These are phyloP conservation scores for Cladophialophora exuberans DNA, from an alignment of 2,329 filamentous ascomycete genomes.

Conservation along the genomic window DNA sequence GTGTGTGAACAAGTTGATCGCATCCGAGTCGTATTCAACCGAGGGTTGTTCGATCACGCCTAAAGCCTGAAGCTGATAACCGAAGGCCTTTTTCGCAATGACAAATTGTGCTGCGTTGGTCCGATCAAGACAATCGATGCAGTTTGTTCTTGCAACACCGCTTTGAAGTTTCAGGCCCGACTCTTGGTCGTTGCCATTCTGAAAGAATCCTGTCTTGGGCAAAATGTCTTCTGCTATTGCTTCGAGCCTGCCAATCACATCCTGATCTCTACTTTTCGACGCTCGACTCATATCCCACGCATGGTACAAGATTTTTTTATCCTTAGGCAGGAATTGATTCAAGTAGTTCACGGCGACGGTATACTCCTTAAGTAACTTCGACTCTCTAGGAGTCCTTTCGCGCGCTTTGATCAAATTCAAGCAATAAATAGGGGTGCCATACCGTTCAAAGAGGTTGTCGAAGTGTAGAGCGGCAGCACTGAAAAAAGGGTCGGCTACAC, in stretches of 20 bases:
- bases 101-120: slow-evolving; percentile 98
- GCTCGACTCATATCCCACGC: slow-evolving; percentile 98
- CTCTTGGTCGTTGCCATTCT: slow-evolving; percentile 77
- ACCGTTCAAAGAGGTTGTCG: slow-evolving; percentile 89
- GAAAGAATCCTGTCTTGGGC: slow-evolving; percentile 87
- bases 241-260: slow-evolving; percentile 92
- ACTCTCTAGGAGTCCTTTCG: slow-evolving; percentile 87
- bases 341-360: slow-evolving; percentile 86
- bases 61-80: slow-evolving; percentile 87
- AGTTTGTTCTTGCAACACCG: slow-evolving; percentile 92
- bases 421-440: slow-evolving; percentile 88
- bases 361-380: slow-evolving; percentile 85
- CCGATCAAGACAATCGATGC: slow-evolving; percentile 94
- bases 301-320: slow-evolving; percentile 87
- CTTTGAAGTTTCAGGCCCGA: slow-evolving; percentile 76
- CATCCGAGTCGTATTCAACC: slow-evolving; percentile 92
- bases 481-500: slow-evolving; percentile 95
- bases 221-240: slow-evolving; percentile 86
- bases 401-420: slow-evolving; percentile 88
- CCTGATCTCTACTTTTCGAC: slow-evolving; percentile 86
- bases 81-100: slow-evolving; percentile 90
- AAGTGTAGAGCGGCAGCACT: slow-evolving; percentile 92
- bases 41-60: slow-evolving; percentile 79
- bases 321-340: slow-evolving; percentile 85
- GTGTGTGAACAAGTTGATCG: slow-evolving; percentile 92